A percentile compares a stretch with the other conserved stretches of the same genome.
Evolutionary conservation across 495 filamentous ascomycete genomes (phyloP).

Genomic region (Neurospora intermedia): DNA sequence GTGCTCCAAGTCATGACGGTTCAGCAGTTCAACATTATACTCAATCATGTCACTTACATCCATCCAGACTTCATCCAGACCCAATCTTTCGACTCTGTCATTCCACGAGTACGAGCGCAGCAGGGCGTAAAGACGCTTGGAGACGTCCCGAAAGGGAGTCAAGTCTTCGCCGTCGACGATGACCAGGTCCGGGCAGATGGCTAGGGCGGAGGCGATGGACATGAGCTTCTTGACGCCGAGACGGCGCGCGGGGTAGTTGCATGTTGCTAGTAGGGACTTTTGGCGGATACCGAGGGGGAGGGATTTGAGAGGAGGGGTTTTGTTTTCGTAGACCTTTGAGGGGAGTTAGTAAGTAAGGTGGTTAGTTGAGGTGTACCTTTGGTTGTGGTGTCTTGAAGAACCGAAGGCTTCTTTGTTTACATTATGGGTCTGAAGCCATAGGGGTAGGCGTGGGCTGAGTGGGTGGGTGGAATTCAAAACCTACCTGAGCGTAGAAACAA

Average conservation of each 20-base stretch:
- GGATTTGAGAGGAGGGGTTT: conserved; percentile 59
- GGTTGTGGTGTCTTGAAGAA: background rate
- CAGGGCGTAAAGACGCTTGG: conserved; percentile 65
- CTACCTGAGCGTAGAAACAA: conserved; percentile 85
- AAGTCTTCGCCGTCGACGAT: conserved; percentile 83
- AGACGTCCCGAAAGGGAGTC: conserved; percentile 72
- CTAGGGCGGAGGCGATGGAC: conserved; percentile 68
- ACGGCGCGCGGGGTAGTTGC: conserved; percentile 79
- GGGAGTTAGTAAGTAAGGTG: background rate
- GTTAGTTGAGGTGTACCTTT: background rate
- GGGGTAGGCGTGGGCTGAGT: background rate
- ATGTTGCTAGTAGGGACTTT: conserved; percentile 88
- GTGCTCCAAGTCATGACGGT: conserved; percentile 46
- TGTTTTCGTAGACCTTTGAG: conserved; percentile 51
- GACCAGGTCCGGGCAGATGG: conserved; percentile 71
- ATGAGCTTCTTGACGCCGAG: conserved; percentile 76
- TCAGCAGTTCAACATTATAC: conserved; percentile 65
- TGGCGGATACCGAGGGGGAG: conserved; percentile 54
- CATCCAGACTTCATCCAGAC: conserved; percentile 70
- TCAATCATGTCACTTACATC: conserved; percentile 79
- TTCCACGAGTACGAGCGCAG: conserved; percentile 64
- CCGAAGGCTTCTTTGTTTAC: background rate
- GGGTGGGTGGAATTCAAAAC: background rate
- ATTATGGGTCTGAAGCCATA: background rate
- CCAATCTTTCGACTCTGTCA: conserved; percentile 62